These are phyloP conservation scores for Zymoseptoria tritici DNA, from an alignment of 2,329 filamentous ascomycete species.

Conservation along the genomic window DNA sequence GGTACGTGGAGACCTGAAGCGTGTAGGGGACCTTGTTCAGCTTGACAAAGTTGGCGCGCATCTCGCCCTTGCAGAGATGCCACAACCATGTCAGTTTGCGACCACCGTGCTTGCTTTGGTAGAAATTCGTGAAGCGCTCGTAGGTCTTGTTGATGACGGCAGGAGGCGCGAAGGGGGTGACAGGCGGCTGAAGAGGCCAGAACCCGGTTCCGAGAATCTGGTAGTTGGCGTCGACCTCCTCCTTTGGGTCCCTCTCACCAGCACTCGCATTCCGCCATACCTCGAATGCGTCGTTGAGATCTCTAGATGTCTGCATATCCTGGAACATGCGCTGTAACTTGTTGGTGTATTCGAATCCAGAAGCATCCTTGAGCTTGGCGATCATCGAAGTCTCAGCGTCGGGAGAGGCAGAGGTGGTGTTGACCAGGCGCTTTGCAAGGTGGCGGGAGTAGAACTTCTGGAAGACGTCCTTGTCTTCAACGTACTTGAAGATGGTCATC, in stretches of 20 bases:
- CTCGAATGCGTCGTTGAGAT: slow-evolving; percentile 83
- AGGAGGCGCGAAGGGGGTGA: slow-evolving; percentile 81
- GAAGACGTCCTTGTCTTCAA: slow-evolving; percentile 99
- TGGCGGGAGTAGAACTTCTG: slow-evolving; percentile 99
- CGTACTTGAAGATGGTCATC: slow-evolving; percentile 99
- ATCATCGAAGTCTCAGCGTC: slow-evolving; percentile 99
- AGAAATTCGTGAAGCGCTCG: slow-evolving; percentile 83
- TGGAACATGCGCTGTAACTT: slow-evolving; percentile 99
- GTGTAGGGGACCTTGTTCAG: slow-evolving; percentile 82
- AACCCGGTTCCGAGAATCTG: slow-evolving; percentile 93
- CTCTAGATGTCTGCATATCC: slow-evolving; percentile 98
- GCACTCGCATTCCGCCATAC: slow-evolving; percentile 64
- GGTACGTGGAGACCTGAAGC: slow-evolving; percentile 94
- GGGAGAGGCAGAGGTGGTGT: slow-evolving; percentile 90
- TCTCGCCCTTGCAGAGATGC: slow-evolving; percentile 96
- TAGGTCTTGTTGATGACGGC: slow-evolving; percentile 77
- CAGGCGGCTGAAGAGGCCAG: slow-evolving; percentile 85
- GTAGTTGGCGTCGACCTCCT: slow-evolving; percentile 75
- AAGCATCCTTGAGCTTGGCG: slow-evolving; percentile 95
- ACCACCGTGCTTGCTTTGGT: slow-evolving; percentile 92
- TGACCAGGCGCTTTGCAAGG: slow-evolving; percentile 87
- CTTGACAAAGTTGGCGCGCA: slow-evolving; percentile 90
- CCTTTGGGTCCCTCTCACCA: slow-evolving; percentile 57
- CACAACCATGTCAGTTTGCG: slow-evolving; percentile 96
- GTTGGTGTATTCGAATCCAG: slow-evolving; percentile 98